These are phyloP conservation scores for Musa itinerans DNA, from an alignment of 176 grass and related monocot species.

Conservation along the genomic window DNA sequence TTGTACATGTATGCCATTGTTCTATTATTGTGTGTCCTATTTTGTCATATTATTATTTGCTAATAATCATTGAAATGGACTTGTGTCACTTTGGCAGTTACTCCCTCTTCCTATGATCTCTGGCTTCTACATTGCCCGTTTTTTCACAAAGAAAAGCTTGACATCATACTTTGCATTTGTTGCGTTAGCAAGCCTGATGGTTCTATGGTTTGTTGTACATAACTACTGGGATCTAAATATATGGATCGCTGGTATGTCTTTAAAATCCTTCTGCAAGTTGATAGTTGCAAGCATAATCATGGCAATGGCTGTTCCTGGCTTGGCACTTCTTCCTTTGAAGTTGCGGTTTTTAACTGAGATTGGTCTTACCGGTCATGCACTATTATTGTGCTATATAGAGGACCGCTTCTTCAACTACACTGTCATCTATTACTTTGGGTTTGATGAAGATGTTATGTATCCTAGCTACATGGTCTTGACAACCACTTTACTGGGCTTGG, in stretches of 20 bases:
- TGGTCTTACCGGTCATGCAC: conserved; percentile 78
- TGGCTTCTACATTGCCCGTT: conserved; percentile 75
- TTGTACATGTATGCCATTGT: background rate
- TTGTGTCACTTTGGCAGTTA: conserved; percentile 42
- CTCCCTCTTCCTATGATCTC: conserved; percentile 81
- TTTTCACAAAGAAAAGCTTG: conserved; percentile 96
- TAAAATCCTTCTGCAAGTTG: conserved; percentile 91
- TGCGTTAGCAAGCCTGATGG: conserved; percentile 76
- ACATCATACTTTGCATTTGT: conserved; percentile 99
- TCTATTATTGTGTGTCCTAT: background rate
- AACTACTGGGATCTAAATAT: conserved; percentile 99
- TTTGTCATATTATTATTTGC: background rate
- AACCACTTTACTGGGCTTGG: conserved; percentile 75
- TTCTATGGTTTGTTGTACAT: conserved; percentile 95
- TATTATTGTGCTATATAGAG: conserved; percentile 86
- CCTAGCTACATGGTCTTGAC: conserved; percentile 88
- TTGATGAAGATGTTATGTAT: conserved; percentile 86
- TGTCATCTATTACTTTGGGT: conserved; percentile 90
- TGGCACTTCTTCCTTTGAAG: conserved; percentile 72
- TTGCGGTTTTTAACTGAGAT: conserved; percentile 69
- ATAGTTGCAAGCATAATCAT: conserved; percentile 67
- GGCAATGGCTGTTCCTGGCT: conserved; percentile 84
- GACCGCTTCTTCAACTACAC: conserved; percentile 86
- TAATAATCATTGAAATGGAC: background rate
- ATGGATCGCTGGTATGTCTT: conserved; percentile 92